These are phyloP conservation scores for Saturnispora bothae DNA, from an alignment of 805 yeast genomes.

Conservation along the genomic window DNA sequence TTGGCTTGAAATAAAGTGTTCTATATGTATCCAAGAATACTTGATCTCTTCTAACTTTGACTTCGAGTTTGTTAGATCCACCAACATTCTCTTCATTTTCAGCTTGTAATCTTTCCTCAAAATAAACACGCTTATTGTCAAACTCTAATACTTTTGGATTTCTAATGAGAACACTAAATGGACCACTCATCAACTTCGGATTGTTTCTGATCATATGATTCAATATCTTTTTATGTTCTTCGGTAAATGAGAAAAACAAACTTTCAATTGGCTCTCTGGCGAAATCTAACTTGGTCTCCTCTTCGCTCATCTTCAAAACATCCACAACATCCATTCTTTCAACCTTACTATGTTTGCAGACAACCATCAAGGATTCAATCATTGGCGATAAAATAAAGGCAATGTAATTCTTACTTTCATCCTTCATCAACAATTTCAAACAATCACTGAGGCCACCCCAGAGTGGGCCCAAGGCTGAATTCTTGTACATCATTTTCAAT, in stretches of 20 bases:
- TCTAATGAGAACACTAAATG: conserved; percentile 78
- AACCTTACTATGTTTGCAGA: conserved; percentile 77
- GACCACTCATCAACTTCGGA: conserved; percentile 92
- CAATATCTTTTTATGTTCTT: conserved; percentile 74
- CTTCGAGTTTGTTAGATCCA: conserved; percentile 34
- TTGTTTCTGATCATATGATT: conserved; percentile 87
- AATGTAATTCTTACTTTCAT: conserved; percentile 44
- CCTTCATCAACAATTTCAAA: conserved; percentile 50
- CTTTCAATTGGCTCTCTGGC: conserved; percentile 66
- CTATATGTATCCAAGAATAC: conserved; percentile 88
- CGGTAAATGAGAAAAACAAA: conserved; percentile 77
- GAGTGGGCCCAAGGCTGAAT: conserved; percentile 59
- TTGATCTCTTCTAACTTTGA: conserved; percentile 75
- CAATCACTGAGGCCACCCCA: conserved; percentile 83
- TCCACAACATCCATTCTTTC: conserved; percentile 47
- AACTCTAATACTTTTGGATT: conserved; percentile 87
- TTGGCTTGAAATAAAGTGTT: conserved; percentile 65
- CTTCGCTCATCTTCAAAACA: conserved; percentile 54
- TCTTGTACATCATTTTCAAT: conserved; percentile 51
- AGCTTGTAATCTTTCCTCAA: conserved; percentile 61
- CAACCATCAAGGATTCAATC: conserved; percentile 89
- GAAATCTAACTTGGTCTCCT: conserved; percentile 54
- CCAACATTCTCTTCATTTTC: conserved; percentile 30
- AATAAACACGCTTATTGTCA: conserved; percentile 84
- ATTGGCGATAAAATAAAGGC: conserved; percentile 78